Evolutionary conservation across 2,329 filamentous ascomycete species (phyloP).

Genomic region (Mycocentrospora acerina): DNA sequence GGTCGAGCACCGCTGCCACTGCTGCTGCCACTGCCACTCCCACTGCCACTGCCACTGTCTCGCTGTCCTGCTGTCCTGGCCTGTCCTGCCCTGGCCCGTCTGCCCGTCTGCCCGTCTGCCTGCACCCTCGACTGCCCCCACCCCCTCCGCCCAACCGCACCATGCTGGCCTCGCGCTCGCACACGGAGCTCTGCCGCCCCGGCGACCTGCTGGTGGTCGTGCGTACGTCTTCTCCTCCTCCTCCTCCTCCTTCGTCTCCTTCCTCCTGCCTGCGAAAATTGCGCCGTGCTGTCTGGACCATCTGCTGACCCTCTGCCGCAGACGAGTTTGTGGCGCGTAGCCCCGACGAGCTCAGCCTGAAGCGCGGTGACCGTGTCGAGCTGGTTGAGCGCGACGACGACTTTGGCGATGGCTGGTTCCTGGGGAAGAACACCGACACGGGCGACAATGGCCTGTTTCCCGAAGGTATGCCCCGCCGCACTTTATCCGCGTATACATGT

Average conservation of each 20-base stretch:
- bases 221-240: slow-evolving; percentile 56
- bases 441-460: slow-evolving; percentile 78
- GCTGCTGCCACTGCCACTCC: not conserved
- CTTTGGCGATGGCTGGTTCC: slow-evolving; percentile 84
- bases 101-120: slow-evolving; percentile 3
- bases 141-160: slow-evolving; percentile 5
- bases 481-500: too few species aligned
- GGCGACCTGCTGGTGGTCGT: slow-evolving; percentile 71
- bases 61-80: not conserved
- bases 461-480: slow-evolving; percentile 63
- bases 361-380: slow-evolving; percentile 81
- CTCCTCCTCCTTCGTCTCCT: not conserved
- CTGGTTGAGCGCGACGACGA: slow-evolving; percentile 84
- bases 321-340: slow-evolving; percentile 92
- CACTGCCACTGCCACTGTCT: not conserved
- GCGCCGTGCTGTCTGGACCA: not conserved
- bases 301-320: slow-evolving; percentile 41
- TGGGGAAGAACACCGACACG: slow-evolving; percentile 72
- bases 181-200: slow-evolving; percentile 56
- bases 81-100: not conserved
- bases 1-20: too few species aligned
- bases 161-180: slow-evolving; percentile 35
- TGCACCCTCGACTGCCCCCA: slow-evolving; percentile 1
- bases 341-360: slow-evolving; percentile 86
- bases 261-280: not conserved